phyloP scores from a whole-genome alignment of 2,329 filamentous ascomycete genomes.

The Teratosphaeria destructans region DNA sequence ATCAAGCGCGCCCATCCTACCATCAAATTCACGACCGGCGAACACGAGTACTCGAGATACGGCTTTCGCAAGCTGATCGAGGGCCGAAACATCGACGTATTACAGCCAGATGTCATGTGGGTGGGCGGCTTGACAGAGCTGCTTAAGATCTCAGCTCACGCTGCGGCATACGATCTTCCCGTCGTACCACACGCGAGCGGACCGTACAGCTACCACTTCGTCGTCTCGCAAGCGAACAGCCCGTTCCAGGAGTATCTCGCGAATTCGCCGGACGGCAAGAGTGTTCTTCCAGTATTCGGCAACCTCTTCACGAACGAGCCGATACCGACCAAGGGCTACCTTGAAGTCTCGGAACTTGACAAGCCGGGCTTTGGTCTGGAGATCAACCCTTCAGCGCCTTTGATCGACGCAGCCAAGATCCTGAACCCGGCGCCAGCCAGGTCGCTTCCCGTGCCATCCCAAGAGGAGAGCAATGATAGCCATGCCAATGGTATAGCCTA shows the following conservation, averaged over 20 bases:
- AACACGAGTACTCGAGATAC: constrained; percentile 90
- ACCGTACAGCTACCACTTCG: constrained; percentile 92
- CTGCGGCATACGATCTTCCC: constrained; percentile 84
- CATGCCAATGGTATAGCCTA: background rate
- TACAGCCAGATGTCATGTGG: constrained; percentile 98
- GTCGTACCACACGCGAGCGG: constrained; percentile 92
- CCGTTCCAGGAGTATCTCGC: constrained; percentile 95
- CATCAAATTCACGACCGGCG: constrained; percentile 88
- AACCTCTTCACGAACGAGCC: constrained; percentile 86
- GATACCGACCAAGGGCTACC: constrained; percentile 70
- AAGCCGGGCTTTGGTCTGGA: constrained; percentile 87
- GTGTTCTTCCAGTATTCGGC: constrained; percentile 82
- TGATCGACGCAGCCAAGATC: constrained; percentile 66
- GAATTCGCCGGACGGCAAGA: constrained; percentile 84
- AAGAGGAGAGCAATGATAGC: constrained; percentile 8
- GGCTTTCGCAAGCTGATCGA: constrained; percentile 92
- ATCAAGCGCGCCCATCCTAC: constrained; percentile 85
- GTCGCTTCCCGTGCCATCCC: constrained; percentile 24
- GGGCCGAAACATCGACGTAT: constrained; percentile 81
- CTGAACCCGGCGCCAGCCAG: constrained; percentile 53
- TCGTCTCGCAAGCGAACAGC: constrained; percentile 83
- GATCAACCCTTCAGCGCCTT: constrained; percentile 67
- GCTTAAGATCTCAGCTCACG: constrained; percentile 78
- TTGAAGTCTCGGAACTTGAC: constrained; percentile 70
- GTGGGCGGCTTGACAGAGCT: constrained; percentile 86